Percentiles rank a stretch among this genome's conserved stretches.
phyloP scores from a whole-genome alignment of 306 rosid species.

The Glycine latifolia region DNA sequence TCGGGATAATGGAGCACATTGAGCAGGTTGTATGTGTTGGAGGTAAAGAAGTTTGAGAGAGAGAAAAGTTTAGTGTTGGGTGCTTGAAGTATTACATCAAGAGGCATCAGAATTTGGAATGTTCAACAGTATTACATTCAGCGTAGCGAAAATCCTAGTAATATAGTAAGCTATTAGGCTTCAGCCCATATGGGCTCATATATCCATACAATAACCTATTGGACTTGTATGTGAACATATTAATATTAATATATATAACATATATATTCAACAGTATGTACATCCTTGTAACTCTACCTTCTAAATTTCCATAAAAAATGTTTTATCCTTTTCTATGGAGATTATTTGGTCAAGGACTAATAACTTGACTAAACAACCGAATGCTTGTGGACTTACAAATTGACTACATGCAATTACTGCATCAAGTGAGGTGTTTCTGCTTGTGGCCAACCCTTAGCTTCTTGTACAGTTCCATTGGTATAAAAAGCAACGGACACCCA shows the following conservation, averaged over 20 bases:
- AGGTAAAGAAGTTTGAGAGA: too few species aligned
- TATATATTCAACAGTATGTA: too few species aligned
- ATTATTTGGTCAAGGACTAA: constrained; percentile 82
- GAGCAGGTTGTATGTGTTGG: constrained; percentile 95
- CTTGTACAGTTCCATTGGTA: constrained; percentile 92
- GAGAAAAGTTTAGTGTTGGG: too few species aligned
- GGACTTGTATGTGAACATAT: too few species aligned
- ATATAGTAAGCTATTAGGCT: too few species aligned
- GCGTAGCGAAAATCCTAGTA: too few species aligned
- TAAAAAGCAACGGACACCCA: constrained; percentile 88
- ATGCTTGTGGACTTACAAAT: constrained; percentile 90
- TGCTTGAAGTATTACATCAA: too few species aligned
- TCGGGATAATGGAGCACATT: constrained; percentile 97
- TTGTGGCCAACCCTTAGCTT: constrained; percentile 92
- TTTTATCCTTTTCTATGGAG: constrained; percentile 64
- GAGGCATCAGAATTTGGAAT: too few species aligned
- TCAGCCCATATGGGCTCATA: too few species aligned
- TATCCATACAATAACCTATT: too few species aligned
- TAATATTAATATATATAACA: too few species aligned
- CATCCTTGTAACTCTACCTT: constrained; percentile 98
- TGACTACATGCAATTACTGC: constrained; percentile 88
- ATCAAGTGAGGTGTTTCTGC: constrained; percentile 78
- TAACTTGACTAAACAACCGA: constrained; percentile 76
- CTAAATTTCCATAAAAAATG: constrained; percentile 73
- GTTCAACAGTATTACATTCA: too few species aligned